Evolutionary conservation across 129 eudicot genomes (phyloP).

Genomic region (Tagetes patula): DNA sequence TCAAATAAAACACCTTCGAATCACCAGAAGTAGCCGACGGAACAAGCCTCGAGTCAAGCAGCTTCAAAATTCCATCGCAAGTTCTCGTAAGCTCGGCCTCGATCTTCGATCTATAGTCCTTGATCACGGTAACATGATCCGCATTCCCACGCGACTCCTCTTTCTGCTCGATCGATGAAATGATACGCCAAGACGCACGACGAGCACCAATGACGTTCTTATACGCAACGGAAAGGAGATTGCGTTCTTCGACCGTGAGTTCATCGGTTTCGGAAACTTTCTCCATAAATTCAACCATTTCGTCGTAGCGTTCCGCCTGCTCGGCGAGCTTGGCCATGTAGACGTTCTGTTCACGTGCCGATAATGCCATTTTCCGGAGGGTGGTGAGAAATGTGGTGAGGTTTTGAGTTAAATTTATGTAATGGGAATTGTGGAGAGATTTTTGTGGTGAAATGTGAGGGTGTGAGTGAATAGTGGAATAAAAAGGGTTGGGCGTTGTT

Average conservation of each 20-base stretch:
- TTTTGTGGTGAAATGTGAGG: conserved; percentile 8
- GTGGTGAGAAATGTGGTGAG: background rate
- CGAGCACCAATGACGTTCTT: conserved; percentile 20
- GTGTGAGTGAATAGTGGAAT: background rate
- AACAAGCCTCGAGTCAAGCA: conserved; percentile 16
- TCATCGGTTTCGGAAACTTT: conserved; percentile 14
- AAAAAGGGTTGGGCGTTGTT: background rate
- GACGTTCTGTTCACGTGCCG: conserved; percentile 15
- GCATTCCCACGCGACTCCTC: conserved; percentile 17
- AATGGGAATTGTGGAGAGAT: background rate
- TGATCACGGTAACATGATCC: conserved; percentile 15
- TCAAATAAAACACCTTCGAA: conserved; percentile 24
- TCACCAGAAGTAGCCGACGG: conserved; percentile 12
- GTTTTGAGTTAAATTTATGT: conserved; percentile 4
- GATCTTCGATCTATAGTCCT: conserved; percentile 18
- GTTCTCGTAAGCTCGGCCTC: conserved; percentile 13
- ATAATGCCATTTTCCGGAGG: conserved; percentile 9
- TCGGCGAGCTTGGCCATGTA: conserved; percentile 16
- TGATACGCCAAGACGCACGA: conserved; percentile 17
- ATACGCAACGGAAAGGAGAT: conserved; percentile 6
- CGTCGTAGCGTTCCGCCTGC: conserved; percentile 22
- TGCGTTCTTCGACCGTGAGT: conserved; percentile 12
- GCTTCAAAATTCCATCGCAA: conserved; percentile 19
- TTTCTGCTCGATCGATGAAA: conserved; percentile 16
- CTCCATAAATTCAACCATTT: conserved; percentile 14